phyloP scores from a whole-genome alignment of 2,329 filamentous ascomycete species.

The Alternaria solani region DNA sequence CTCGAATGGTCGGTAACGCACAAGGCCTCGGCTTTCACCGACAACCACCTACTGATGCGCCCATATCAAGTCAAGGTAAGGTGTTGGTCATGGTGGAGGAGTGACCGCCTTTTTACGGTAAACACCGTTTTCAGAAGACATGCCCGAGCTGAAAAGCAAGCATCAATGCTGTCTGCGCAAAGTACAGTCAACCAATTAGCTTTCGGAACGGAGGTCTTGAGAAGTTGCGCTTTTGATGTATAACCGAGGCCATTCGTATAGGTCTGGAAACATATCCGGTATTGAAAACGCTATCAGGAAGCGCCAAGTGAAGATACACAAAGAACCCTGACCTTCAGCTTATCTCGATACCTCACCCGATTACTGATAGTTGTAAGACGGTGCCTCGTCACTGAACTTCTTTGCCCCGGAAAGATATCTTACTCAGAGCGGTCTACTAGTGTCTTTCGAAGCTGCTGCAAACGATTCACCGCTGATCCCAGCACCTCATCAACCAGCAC shows the following conservation, averaged over 20 bases:
- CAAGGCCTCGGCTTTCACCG: conserved; percentile 1
- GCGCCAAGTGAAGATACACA: background rate
- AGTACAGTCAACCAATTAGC: background rate
- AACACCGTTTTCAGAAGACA: background rate
- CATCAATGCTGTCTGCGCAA: background rate
- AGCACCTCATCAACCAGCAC: too few species aligned
- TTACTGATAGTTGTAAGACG: background rate
- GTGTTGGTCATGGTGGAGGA: background rate
- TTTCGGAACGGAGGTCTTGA: background rate
- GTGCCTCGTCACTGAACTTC: background rate
- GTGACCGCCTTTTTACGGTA: background rate
- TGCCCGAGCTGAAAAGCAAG: background rate
- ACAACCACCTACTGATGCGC: background rate
- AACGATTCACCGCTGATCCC: too few species aligned
- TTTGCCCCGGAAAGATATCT: background rate
- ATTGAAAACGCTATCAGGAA: background rate
- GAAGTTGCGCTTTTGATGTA: background rate
- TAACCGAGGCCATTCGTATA: background rate
- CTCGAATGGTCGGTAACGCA: background rate
- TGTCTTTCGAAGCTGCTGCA: background rate
- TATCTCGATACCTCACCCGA: background rate
- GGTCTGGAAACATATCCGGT: background rate
- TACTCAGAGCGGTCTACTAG: background rate
- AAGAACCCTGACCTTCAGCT: background rate
- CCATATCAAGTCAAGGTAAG: background rate